Base-by-base conservation (phyloP, 495 filamentous ascomycete species). In the Aspergillus incahuasiensis region DNA sequence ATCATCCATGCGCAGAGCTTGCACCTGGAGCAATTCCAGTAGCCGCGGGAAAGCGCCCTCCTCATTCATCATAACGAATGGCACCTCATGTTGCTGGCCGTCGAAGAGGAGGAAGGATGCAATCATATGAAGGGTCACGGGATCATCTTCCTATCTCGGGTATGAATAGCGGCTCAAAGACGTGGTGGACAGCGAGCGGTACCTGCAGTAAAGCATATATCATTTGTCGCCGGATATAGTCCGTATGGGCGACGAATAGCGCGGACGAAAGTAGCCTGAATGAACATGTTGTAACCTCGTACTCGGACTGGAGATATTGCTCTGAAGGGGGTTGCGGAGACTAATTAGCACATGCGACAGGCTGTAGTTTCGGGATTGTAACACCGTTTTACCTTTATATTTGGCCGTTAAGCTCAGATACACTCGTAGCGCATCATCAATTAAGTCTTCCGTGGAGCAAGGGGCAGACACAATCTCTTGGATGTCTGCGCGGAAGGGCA, bases 191-290 rank as follows among this genome's bases (percentile, higher is more conserved):
- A 51, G 41, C 13, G 68, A 51, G 41, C 13, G 68, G 44, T 70
- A 86, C 91, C 77, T 96, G 91, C 58, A 97, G 72, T 40, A 98
- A 74, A 63, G 89, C 86, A 74, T 95, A 94, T 52, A 97, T 83
- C 63, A 98, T 89, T 77, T 97, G 94, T 51, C 83, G 85, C 58
- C 95, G 89, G 52, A 97, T 87, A 75, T 97, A 97, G 46, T 91
- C 87, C 52, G 81, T 78, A 65, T 97, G 84, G 8, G 74, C 69
- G 42, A 70, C 65, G 66, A 95, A 97, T 54, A 98, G 75, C 24
- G 61, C 71, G 61, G 91, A 91, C 25, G 88, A 77, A 25, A 92
- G 78, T 21, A 98, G 84, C 61, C 81, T 84, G 68, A 90, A 90
- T 56, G 87, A 87, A 74, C 91, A 97, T 54, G 77, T 86, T 15